These are phyloP conservation scores for Yamadazyma blattariae DNA, from an alignment of 1,139 yeast genomes.

Conservation along the genomic window DNA sequence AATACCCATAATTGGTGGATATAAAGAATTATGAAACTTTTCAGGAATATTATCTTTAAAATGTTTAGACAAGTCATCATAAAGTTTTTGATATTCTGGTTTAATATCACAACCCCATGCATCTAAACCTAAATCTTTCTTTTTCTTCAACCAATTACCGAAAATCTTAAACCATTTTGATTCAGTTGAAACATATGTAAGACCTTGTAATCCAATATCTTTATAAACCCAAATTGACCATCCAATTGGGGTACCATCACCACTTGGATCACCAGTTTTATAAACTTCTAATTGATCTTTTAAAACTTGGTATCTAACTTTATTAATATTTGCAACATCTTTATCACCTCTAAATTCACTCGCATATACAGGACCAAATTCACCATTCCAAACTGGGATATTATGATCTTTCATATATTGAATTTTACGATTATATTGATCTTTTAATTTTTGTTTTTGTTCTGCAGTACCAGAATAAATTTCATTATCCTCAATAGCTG, in stretches of 20 bases:
- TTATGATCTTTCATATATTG: slow-evolving; percentile 30
- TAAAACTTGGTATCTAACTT: slow-evolving; percentile 32
- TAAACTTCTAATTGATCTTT: slow-evolving; percentile 38
- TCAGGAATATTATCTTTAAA: slow-evolving; percentile 30
- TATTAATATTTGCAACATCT: slow-evolving; percentile 29
- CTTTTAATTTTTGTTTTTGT: slow-evolving; percentile 25
- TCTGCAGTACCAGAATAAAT: slow-evolving; percentile 26
- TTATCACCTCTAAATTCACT: slow-evolving; percentile 34
- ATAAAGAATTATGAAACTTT: slow-evolving; percentile 22
- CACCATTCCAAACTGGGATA: slow-evolving; percentile 51
- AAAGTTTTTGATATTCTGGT: slow-evolving; percentile 27
- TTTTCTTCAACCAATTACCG: slow-evolving; percentile 34
- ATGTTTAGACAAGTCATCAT: slow-evolving; percentile 27
- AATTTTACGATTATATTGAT: slow-evolving; percentile 34
- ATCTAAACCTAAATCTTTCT: slow-evolving; percentile 39
- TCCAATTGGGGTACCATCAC: slow-evolving; percentile 34
- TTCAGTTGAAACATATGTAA: slow-evolving; percentile 36
- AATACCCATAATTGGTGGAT: slow-evolving; percentile 33
- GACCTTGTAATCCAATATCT: slow-evolving; percentile 45
- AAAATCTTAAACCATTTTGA: slow-evolving; percentile 36
- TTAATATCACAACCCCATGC: slow-evolving; percentile 44
- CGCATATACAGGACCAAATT: slow-evolving; percentile 46
- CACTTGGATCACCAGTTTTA: slow-evolving; percentile 36
- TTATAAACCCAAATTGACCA: slow-evolving; percentile 49
- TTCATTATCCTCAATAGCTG: too few species aligned